These are phyloP conservation scores for Suhomyces sp. DNA, from an alignment of 805 yeast genomes.

Conservation along the genomic window DNA sequence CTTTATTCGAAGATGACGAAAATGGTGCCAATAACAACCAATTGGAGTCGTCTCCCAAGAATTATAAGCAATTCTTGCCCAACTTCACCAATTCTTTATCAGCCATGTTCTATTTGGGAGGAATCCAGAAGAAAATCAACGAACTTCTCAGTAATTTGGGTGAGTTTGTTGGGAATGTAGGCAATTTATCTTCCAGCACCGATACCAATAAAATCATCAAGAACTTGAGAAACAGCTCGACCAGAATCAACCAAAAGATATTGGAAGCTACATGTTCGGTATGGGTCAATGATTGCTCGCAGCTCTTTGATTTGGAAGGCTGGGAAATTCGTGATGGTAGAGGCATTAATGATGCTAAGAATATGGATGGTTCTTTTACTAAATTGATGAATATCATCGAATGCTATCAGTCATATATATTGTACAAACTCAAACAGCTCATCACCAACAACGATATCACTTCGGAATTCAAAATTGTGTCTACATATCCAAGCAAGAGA, in stretches of 20 bases:
- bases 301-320: slow-evolving; percentile 41
- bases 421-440: slow-evolving; percentile 27
- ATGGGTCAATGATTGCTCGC: slow-evolving; percentile 46
- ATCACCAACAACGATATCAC: slow-evolving; percentile 18
- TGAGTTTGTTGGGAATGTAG: slow-evolving; percentile 27
- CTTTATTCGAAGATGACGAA: slow-evolving; percentile 26
- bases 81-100: slow-evolving; percentile 41
- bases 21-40: slow-evolving; percentile 27
- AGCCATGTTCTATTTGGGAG: slow-evolving; percentile 32
- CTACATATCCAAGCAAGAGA: slow-evolving; percentile 39
- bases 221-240: slow-evolving; percentile 29
- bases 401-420: slow-evolving; percentile 33
- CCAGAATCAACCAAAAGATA: slow-evolving; percentile 34
- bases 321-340: slow-evolving; percentile 27
- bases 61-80: slow-evolving; percentile 37
- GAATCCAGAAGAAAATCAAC: slow-evolving; percentile 26
- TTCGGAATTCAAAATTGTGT: slow-evolving; percentile 26
- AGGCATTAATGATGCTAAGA: neutral
- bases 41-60: slow-evolving; percentile 34
- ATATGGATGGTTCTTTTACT: slow-evolving; percentile 24
- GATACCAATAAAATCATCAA: slow-evolving; percentile 39
- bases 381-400: slow-evolving; percentile 35
- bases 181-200: slow-evolving; percentile 27
- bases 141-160: slow-evolving; percentile 31
- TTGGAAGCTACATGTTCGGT: slow-evolving; percentile 42